Evolutionary conservation across 164 flowering plant species (phyloP).

Genomic region (Litsea cubeba): DNA sequence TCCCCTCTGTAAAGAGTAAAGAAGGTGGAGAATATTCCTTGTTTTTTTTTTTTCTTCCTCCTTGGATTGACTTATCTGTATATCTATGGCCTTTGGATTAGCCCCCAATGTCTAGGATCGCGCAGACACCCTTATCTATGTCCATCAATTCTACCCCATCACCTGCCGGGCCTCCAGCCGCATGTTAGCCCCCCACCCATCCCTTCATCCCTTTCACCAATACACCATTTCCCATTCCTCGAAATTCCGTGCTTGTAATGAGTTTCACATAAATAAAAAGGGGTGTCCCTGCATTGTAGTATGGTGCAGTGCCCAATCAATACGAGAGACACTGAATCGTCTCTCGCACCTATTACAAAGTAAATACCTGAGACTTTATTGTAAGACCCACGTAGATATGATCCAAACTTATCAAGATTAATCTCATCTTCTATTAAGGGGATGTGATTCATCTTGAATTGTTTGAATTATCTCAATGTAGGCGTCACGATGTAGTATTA

Average conservation of each 20-base stretch:
- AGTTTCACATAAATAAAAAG: neutral
- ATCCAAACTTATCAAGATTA: neutral
- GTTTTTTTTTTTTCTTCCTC: no score
- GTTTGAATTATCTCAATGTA: no score
- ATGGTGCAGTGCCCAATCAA: neutral
- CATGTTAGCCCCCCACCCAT: neutral
- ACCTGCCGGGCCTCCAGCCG: constrained; percentile 5
- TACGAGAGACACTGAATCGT: no score
- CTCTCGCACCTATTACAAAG: no score
- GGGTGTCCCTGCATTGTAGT: neutral
- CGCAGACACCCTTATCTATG: constrained; percentile 30
- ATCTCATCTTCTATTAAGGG: neutral
- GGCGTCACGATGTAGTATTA: no score
- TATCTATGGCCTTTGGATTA: constrained; percentile 9
- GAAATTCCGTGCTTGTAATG: neutral
- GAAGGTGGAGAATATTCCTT: no score
- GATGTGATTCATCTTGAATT: neutral
- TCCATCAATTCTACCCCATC: neutral
- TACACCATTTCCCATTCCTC: neutral
- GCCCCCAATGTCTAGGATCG: constrained; percentile 31
- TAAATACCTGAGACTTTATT: no score
- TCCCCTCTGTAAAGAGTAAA: neutral
- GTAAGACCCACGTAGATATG: neutral
- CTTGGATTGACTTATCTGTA: no score
- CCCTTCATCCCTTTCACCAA: neutral